A percentile compares a stretch with the other conserved stretches of the same genome.
phyloP scores from a whole-genome alignment of 768 basidiomycete species.

The Xerocomus potaroensis region DNA sequence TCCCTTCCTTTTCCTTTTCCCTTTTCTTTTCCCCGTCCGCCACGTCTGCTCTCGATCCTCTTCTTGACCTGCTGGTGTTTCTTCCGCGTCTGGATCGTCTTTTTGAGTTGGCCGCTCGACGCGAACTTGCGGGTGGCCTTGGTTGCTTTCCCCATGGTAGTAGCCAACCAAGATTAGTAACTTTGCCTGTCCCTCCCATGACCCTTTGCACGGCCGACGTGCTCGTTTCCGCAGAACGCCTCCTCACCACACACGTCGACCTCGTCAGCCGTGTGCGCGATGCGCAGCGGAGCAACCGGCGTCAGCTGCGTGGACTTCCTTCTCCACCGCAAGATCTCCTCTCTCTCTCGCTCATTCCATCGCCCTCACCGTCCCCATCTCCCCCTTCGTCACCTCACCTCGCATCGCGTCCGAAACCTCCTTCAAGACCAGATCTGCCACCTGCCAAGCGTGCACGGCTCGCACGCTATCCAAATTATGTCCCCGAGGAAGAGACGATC shows the following conservation, averaged over 20 bases:
- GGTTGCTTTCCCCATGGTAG: conserved; percentile 54
- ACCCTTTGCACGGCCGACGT: conserved; percentile 42
- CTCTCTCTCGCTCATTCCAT: conserved; percentile 53
- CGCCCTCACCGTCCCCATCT: conserved; percentile 50
- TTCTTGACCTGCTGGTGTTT: conserved; percentile 75
- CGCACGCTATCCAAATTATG: conserved; percentile 72
- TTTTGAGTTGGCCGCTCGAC: conserved; percentile 82
- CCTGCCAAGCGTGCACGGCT: conserved; percentile 73
- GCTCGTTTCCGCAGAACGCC: conserved; percentile 58
- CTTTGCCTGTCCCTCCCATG: conserved; percentile 8
- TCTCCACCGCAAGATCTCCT: conserved; percentile 55
- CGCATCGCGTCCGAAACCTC: conserved; percentile 30
- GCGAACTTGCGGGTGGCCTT: conserved; percentile 80
- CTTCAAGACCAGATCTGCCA: conserved; percentile 47
- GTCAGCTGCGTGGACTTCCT: conserved; percentile 50
- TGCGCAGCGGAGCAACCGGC: conserved; percentile 53
- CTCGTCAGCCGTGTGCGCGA: conserved; percentile 54
- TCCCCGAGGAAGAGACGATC: conserved; percentile 93
- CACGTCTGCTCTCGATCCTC: conserved; percentile 60
- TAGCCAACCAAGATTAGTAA: conserved; percentile 15
- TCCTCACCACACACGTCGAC: conserved; percentile 57
- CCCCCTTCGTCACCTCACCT: conserved; percentile 44
- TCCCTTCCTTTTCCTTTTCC: conserved; percentile 31
- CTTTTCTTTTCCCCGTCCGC: conserved; percentile 36
- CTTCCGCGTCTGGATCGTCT: conserved; percentile 77